phyloP scores from a whole-genome alignment of 495 filamentous ascomycete genomes.

The Annulohypoxylon nitens region DNA sequence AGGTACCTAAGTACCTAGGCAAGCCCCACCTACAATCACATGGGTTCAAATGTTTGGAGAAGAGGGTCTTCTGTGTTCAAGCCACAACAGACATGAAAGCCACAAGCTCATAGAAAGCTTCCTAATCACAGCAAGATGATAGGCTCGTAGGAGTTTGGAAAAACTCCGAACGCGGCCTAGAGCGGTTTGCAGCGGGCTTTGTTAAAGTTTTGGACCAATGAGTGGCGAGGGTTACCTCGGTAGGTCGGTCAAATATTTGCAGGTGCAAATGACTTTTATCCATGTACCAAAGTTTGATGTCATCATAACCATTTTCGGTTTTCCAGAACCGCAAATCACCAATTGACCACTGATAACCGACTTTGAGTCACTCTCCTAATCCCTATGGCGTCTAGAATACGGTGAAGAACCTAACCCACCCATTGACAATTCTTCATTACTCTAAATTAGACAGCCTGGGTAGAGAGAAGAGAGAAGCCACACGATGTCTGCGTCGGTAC shows the following conservation, averaged over 20 bases:
- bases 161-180: conserved; percentile 39
- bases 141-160: conserved; percentile 11
- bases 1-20: not conserved
- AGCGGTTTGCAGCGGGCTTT: conserved; percentile 36
- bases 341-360: conserved; percentile 19
- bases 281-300: conserved; percentile 35
- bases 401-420: conserved; percentile 21
- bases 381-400: conserved; percentile 37
- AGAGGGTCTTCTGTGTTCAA: not conserved
- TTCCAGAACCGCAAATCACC: not conserved
- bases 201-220: conserved; percentile 32
- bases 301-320: conserved; percentile 31
- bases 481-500: conserved; percentile 43
- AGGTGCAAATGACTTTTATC: conserved; percentile 21
- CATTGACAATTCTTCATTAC: not conserved
- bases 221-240: conserved; percentile 37
- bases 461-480: conserved; percentile 6
- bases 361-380: conserved; percentile 9
- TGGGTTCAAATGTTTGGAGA: not conserved
- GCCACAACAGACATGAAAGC: conserved; percentile 10
- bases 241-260: conserved; percentile 25
- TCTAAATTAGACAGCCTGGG: not conserved
- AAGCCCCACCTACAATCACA: not conserved
- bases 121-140: conserved; percentile 39
- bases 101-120: conserved; percentile 21